phyloP scores from a whole-genome alignment of 2,329 filamentous ascomycete species.

The Leptosphaerulina australis region DNA sequence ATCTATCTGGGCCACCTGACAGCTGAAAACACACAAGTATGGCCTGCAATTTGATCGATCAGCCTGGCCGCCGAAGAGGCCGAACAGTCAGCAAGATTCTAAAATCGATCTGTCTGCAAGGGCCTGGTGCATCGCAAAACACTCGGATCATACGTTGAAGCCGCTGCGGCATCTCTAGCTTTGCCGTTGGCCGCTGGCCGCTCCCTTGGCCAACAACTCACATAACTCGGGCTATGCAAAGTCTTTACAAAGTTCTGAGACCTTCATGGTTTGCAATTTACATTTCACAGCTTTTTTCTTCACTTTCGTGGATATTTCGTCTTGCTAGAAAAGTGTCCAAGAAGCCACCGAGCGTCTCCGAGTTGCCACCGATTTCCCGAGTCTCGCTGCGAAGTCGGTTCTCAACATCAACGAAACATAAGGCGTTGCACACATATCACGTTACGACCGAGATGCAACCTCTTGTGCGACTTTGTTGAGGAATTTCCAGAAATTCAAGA shows the following conservation, averaged over 20 bases:
- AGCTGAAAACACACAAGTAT: constrained; percentile 1
- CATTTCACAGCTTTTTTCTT: neutral
- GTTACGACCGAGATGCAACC: neutral
- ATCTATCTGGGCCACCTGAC: neutral
- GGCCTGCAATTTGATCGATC: constrained; percentile 2
- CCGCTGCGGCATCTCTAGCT: constrained; percentile 36
- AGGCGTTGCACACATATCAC: neutral
- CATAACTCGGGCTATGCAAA: constrained; percentile 1
- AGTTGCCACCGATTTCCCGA: constrained; percentile 23
- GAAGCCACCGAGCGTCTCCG: constrained; percentile 15
- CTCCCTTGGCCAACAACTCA: constrained; percentile 2
- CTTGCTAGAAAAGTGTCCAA: neutral
- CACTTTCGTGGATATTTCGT: neutral
- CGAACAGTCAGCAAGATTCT: constrained; percentile 23
- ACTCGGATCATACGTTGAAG: constrained; percentile 23
- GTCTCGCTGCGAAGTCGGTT: constrained; percentile 9
- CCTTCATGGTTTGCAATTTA: neutral
- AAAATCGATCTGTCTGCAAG: constrained; percentile 21
- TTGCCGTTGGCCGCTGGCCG: constrained; percentile 35
- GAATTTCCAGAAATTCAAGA: neutral
- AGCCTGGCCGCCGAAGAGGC: constrained; percentile 23
- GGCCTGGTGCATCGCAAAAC: constrained; percentile 24
- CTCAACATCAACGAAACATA: neutral
- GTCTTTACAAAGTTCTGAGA: neutral
- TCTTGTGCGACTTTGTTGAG: neutral